These are phyloP conservation scores for Porodaedalea pini DNA, from an alignment of 1,284 basidiomycete species.

Conservation along the genomic window DNA sequence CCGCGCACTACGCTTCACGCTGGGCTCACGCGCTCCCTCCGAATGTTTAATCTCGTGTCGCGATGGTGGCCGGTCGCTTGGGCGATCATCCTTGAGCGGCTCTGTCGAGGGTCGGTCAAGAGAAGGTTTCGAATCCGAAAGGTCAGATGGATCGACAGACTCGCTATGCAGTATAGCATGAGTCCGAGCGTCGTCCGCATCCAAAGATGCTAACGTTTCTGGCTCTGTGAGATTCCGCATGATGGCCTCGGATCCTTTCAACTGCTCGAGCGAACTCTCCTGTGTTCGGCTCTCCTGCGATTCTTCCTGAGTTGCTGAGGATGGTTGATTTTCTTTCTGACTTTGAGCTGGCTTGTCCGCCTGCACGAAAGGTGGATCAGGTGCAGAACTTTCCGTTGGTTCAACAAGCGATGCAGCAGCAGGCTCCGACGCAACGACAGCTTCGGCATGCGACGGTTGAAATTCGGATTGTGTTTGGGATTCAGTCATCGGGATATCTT, in stretches of 20 bases:
- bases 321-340: neutral
- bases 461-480: neutral
- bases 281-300: constrained; percentile 1
- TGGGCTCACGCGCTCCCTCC: neutral
- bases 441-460: too few species aligned
- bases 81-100: too few species aligned
- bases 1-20: neutral
- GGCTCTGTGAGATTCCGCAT: neutral
- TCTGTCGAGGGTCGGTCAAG: neutral
- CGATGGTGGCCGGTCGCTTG: too few species aligned
- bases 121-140: neutral
- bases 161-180: neutral
- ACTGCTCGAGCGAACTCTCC: neutral
- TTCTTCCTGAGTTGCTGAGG: constrained; percentile 8
- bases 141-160: neutral
- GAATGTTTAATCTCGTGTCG: too few species aligned
- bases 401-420: too few species aligned
- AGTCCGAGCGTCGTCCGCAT: constrained; percentile 11
- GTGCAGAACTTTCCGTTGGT: too few species aligned
- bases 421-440: too few species aligned
- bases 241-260: neutral
- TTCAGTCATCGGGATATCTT: neutral
- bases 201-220: constrained; percentile 5
- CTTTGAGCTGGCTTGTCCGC: neutral
- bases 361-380: neutral